Evolutionary conservation across 2,329 filamentous ascomycete genomes (phyloP).

Genomic region (Epicoccum nigrum): DNA sequence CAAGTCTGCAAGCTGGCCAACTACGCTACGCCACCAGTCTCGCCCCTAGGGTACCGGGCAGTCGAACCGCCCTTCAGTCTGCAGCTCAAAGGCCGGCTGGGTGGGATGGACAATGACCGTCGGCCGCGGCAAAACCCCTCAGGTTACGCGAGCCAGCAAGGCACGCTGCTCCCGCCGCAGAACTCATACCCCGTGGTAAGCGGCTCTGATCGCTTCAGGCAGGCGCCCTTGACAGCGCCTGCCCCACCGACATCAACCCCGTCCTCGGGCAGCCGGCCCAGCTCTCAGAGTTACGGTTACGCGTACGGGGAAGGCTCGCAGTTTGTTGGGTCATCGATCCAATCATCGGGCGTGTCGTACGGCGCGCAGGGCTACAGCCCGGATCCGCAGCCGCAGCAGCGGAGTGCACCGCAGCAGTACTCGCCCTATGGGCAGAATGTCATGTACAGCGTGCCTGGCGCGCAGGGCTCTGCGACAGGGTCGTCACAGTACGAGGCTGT

Average conservation of each 20-base stretch:
- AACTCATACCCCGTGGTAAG: conserved; percentile 53
- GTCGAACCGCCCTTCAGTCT: conserved; percentile 64
- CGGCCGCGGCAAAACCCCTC: conserved; percentile 75
- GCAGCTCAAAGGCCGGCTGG: conserved; percentile 58
- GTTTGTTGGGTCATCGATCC: conserved; percentile 62
- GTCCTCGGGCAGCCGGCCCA: conserved; percentile 47
- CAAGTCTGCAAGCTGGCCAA: conserved; percentile 67
- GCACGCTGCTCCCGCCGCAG: conserved; percentile 53
- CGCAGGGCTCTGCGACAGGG: conserved; percentile 50
- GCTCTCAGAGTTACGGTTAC: conserved; percentile 56
- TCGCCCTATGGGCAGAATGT: conserved; percentile 67
- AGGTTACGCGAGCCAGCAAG: conserved; percentile 62
- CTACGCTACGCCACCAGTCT: conserved; percentile 66
- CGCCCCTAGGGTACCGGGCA: conserved; percentile 68
- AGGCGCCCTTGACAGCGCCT: conserved; percentile 52
- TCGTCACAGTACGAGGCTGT: conserved; percentile 75
- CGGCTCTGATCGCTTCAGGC: conserved; percentile 57
- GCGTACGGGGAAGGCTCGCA: conserved; percentile 60
- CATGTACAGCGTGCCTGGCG: conserved; percentile 73
- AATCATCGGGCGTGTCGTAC: conserved; percentile 63
- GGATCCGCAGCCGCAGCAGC: conserved; percentile 56
- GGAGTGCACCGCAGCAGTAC: conserved; percentile 56
- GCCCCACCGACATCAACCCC: conserved; percentile 51
- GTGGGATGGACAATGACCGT: conserved; percentile 79
- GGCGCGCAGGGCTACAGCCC: conserved; percentile 67